Percentiles rank a stretch among this genome's conserved stretches.
These are phyloP conservation scores for Plasmodium inui DNA, from an alignment of 169 alveolate genomes.

Conservation along the genomic window DNA sequence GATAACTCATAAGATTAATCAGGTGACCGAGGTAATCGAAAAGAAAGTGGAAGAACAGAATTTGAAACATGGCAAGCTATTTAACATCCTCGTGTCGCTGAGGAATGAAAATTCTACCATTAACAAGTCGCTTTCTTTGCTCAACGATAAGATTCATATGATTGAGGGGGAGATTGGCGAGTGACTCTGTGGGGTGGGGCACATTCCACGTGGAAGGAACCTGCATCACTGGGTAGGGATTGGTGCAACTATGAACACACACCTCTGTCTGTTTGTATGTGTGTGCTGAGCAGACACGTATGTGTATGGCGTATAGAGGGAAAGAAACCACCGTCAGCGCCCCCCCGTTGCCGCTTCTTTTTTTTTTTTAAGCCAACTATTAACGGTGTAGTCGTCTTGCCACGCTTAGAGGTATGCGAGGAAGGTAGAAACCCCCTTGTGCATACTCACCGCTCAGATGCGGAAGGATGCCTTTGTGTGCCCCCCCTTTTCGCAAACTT, in stretches of 20 bases:
- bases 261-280: neutral
- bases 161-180: conserved; percentile 53
- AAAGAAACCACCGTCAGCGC: neutral
- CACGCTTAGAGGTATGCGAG: no score
- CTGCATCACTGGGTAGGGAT: no score
- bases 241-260: no score
- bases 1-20: conserved; percentile 6
- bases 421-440: no score
- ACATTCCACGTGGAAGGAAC: no score
- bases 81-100: conserved; percentile 33
- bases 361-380: neutral
- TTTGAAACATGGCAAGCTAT: conserved; percentile 24
- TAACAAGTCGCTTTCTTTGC: conserved; percentile 24
- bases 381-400: neutral
- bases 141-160: conserved; percentile 40
- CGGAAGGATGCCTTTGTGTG: neutral
- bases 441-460: neutral
- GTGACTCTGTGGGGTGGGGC: neutral
- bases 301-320: neutral
- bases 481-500: neutral
- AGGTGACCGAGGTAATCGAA: conserved; percentile 1
- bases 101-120: conserved; percentile 28
- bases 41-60: conserved; percentile 50
- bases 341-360: neutral
- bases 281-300: no score